These are phyloP conservation scores for Kalmanozyma brasiliensis DNA, from an alignment of 1,284 basidiomycete species.

Conservation along the genomic window DNA sequence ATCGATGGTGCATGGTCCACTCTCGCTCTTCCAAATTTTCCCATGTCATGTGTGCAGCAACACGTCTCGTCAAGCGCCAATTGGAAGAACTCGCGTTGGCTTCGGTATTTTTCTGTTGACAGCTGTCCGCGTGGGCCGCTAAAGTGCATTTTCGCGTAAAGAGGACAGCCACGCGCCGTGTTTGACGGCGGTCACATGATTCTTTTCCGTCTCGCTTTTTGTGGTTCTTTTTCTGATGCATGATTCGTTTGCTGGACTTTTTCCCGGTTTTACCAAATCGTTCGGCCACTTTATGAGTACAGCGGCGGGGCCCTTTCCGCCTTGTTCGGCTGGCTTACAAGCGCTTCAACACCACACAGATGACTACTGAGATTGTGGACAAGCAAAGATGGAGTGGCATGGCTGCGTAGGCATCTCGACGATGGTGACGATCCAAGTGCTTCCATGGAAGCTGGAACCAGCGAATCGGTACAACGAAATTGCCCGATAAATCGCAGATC, in stretches of 20 bases:
- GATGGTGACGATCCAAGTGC: too few relatives aligned
- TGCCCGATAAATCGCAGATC: too few relatives aligned
- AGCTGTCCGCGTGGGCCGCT: conserved; percentile 32
- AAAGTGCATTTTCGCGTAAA: conserved; percentile 49
- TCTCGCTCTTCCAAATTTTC: conserved; percentile 7
- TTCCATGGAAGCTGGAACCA: too few relatives aligned
- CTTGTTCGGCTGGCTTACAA: too few relatives aligned
- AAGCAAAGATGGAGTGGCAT: too few relatives aligned
- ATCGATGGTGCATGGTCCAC: neutral
- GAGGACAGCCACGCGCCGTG: conserved; percentile 31
- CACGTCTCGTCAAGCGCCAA: conserved; percentile 30
- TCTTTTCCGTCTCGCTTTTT: neutral
- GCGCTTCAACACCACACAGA: too few relatives aligned
- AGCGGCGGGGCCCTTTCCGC: too few relatives aligned
- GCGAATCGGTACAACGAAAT: neutral
- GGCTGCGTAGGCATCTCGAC: too few relatives aligned
- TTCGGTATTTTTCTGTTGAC: conserved; percentile 47
- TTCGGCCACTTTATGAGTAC: too few relatives aligned
- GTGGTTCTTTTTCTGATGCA: neutral
- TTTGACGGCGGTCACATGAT: conserved; percentile 33
- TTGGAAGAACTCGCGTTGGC: conserved; percentile 31
- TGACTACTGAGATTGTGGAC: too few relatives aligned
- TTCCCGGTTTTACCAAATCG: neutral
- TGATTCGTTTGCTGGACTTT: conserved; percentile 3
- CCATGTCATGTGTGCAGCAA: conserved; percentile 31